Evolutionary conservation across 257 asterid genomes (phyloP), one percentile per base, ranked within the genome.

Genomic region (Solanum medicagineum): DNA sequence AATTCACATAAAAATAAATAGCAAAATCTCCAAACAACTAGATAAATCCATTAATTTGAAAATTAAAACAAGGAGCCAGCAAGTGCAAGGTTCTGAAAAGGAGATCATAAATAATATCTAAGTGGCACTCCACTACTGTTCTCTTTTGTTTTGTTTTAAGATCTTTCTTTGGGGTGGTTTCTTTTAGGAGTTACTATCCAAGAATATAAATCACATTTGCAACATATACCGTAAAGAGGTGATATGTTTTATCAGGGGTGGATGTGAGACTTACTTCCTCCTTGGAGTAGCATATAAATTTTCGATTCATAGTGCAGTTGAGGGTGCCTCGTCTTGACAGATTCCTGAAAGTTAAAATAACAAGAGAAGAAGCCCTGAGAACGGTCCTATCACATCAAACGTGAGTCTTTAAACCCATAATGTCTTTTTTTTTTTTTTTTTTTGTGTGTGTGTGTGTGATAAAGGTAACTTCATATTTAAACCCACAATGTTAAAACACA

Each of bases 301-400:
- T 95, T 95, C 57, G 98, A 94, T 91, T 94, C 98, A 22, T 94
- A 94, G 84, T 93, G 98, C 84, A 94, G 95, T 86, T 94, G 98
- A 81, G 98, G 98, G 86, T 92, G 97, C 84, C 90, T 93, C 83
- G 98, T 95, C 91, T 91, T 94, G 83, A 89, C 94, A 19, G 96
- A 70, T 91, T 95, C 98, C 98, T 95, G 94, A 82, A 65, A 79
- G 65, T 79, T 53, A 7, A 49, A 83, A 84, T 83, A 51, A 59
- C 29, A 86, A 60, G 65, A 65, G 87, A 15, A 79, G 65, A 60
- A 84, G 77, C 10, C 4, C 83, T 82, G 51, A 63, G 56, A 80
- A 71, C 16, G 8, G 73, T 36, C 36, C 68, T n/a, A 56, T 44
- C 56, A 45, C 11, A 7, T 13, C 49, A 32, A 68, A 9, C 22